phyloP scores from a whole-genome alignment of 2,329 filamentous ascomycete species.

The Dactylellina haptotyla region DNA sequence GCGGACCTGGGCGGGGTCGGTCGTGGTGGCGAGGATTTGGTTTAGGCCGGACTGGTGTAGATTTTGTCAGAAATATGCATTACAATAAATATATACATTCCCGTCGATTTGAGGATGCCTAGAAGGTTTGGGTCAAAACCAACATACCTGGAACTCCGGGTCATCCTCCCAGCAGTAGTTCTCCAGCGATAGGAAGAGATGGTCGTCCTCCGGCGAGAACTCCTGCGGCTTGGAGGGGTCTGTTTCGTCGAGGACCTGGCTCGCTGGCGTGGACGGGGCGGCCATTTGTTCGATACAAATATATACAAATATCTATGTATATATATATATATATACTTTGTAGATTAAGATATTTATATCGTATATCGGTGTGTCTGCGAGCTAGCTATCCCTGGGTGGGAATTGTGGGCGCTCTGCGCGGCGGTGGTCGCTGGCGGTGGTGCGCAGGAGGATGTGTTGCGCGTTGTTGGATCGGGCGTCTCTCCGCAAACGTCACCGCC shows the following conservation, averaged over 20 bases:
- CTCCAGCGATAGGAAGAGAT: slow-evolving; percentile 45
- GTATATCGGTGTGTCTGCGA: too few species aligned
- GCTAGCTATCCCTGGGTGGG: too few species aligned
- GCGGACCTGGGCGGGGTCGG: slow-evolving; percentile 67
- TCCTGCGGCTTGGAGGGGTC: slow-evolving; percentile 19
- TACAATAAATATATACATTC: background rate
- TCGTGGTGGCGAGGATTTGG: slow-evolving; percentile 71
- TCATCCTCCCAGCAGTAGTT: slow-evolving; percentile 71
- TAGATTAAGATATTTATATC: too few species aligned
- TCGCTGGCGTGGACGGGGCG: slow-evolving; percentile 23
- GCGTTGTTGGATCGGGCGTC: too few species aligned
- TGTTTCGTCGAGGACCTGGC: slow-evolving; percentile 31
- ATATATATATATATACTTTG: too few species aligned
- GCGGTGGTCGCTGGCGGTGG: too few species aligned
- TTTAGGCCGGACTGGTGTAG: slow-evolving; percentile 67
- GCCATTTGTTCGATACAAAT: slow-evolving; percentile 5
- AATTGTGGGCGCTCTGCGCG: too few species aligned
- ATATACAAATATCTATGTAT: too few species aligned
- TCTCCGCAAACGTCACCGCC: too few species aligned
- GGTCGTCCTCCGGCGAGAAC: slow-evolving; percentile 49
- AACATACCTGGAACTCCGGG: slow-evolving; percentile 73
- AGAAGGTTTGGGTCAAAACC: too few species aligned
- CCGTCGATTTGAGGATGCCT: too few species aligned
- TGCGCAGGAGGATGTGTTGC: too few species aligned
- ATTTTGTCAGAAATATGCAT: background rate